phyloP scores from a whole-genome alignment of 208 protist genomes.

The Leishmania tarentolae region DNA sequence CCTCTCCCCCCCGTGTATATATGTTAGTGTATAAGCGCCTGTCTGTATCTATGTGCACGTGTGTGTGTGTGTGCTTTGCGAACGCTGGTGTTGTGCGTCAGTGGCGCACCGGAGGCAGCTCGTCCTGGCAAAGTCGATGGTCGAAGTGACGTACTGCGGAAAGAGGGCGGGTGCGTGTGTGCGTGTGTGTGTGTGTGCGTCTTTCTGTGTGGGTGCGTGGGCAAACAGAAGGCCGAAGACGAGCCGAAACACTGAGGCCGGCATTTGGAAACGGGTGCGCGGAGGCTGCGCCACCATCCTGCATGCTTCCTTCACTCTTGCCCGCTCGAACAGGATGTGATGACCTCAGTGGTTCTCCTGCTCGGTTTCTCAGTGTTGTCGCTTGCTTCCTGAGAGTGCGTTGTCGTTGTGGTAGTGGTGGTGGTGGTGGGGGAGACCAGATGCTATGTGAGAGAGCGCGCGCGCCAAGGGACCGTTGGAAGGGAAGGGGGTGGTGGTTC shows the following conservation, averaged over 20 bases:
- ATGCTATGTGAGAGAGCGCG: background rate
- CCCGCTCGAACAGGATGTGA: background rate
- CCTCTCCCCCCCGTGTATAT: background rate
- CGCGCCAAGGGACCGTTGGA: background rate
- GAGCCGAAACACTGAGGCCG: background rate
- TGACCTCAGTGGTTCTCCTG: background rate
- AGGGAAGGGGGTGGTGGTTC: background rate
- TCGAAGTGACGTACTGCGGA: background rate
- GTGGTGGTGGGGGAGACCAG: background rate
- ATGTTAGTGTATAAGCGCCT: background rate
- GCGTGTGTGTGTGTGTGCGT: no score
- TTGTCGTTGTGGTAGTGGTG: no score
- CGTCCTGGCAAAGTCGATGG: background rate
- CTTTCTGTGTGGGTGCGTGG: no score
- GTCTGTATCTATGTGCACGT: background rate
- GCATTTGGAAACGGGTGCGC: background rate
- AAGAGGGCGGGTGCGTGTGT: background rate
- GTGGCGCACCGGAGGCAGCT: background rate
- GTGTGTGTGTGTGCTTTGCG: constrained; percentile 2
- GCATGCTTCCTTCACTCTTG: constrained; percentile 1
- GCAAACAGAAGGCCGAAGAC: background rate
- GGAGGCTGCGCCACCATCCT: background rate
- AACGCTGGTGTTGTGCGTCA: background rate
- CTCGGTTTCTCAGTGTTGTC: background rate
- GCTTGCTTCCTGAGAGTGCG: background rate